These are phyloP conservation scores for Fusarium miscanthi DNA, from an alignment of 2,329 filamentous ascomycete species.

Conservation along the genomic window DNA sequence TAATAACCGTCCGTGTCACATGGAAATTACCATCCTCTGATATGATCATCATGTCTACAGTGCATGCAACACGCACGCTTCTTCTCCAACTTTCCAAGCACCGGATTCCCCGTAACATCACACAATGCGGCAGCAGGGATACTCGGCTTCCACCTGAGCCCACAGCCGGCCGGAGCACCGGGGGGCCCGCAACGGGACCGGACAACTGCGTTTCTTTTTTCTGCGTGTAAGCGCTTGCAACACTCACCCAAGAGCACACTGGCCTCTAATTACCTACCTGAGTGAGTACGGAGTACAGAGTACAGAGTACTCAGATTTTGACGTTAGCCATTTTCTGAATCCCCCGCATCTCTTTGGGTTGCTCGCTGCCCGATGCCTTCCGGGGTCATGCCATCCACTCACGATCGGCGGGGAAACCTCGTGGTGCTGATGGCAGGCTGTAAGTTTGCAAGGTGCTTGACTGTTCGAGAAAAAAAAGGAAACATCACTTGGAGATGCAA, in stretches of 20 bases:
- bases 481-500: not conserved
- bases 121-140: slow-evolving; percentile 33
- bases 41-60: not conserved
- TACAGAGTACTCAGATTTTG: not conserved
- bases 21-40: not conserved
- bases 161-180: slow-evolving; percentile 37
- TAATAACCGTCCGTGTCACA: slow-evolving; percentile 23
- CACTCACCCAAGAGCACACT: not conserved
- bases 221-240: not conserved
- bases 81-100: slow-evolving; percentile 35
- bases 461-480: not conserved
- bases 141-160: slow-evolving; percentile 28
- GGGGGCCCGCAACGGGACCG: slow-evolving; percentile 24
- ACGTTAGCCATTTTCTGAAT: not conserved
- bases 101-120: not conserved
- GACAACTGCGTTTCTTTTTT: slow-evolving; percentile 17
- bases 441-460: not conserved
- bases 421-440: slow-evolving; percentile 31
- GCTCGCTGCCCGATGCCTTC: slow-evolving; percentile 16
- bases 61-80: slow-evolving; percentile 27
- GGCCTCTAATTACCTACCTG: too few relatives aligned
- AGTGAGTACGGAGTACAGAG: not conserved
- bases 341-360: slow-evolving; percentile 30
- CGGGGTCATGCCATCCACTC: slow-evolving; percentile 38
- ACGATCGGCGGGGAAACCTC: slow-evolving; percentile 42